phyloP scores from a whole-genome alignment of 2,329 filamentous ascomycete species.

The Tolypocladium capitatum region DNA sequence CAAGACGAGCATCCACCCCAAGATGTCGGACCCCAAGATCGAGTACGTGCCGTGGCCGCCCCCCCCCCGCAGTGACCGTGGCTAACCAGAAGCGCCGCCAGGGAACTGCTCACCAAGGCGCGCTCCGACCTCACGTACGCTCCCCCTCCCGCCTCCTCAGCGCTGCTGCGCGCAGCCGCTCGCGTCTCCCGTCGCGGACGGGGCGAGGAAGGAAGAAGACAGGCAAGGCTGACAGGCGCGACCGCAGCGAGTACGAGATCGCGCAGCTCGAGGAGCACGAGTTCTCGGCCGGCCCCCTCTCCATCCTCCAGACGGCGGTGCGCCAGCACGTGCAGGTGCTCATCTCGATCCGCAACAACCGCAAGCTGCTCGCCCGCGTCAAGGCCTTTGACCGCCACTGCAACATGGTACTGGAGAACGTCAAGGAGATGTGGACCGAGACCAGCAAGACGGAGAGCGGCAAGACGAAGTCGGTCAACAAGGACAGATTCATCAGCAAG shows the following conservation, averaged over 20 bases:
- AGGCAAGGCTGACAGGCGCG: not conserved
- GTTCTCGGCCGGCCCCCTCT: slow-evolving; percentile 46
- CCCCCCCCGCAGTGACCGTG: too few relatives aligned
- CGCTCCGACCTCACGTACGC: slow-evolving; percentile 81
- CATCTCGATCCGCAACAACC: slow-evolving; percentile 95
- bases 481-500: slow-evolving; percentile 96
- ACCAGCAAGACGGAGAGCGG: slow-evolving; percentile 61
- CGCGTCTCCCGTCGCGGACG: not conserved
- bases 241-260: slow-evolving; percentile 72
- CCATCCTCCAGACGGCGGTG: slow-evolving; percentile 92
- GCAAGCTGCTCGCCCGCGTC: slow-evolving; percentile 90
- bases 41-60: slow-evolving; percentile 36
- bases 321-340: slow-evolving; percentile 90
- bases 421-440: slow-evolving; percentile 97
- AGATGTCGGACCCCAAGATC: slow-evolving; percentile 58
- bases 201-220: not conserved
- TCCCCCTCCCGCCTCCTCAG: slow-evolving; percentile 1
- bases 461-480: slow-evolving; percentile 66
- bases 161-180: not conserved
- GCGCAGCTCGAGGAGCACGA: slow-evolving; percentile 52
- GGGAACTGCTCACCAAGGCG: slow-evolving; percentile 80
- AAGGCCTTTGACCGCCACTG: slow-evolving; percentile 98
- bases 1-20: slow-evolving; percentile 5
- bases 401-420: slow-evolving; percentile 97
- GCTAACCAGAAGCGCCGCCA: slow-evolving; percentile 23